Conservation (phyloP, 495 filamentous ascomycete genomes). For the Acidiella bohemica region DNA sequence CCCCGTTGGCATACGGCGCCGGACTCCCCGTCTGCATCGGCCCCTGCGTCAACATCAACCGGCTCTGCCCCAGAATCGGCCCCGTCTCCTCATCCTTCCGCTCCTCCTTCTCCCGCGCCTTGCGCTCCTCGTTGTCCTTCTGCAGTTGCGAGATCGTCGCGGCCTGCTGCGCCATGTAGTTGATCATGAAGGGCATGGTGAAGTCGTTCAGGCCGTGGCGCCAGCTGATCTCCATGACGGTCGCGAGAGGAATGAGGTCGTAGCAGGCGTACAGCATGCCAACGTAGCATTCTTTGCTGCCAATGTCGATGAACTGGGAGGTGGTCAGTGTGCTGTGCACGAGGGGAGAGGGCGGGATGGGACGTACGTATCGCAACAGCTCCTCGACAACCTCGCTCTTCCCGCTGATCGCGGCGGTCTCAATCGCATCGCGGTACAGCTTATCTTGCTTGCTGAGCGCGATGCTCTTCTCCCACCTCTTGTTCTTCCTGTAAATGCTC, state of each 20-base stretch:
- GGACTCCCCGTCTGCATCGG: constrained; percentile 39
- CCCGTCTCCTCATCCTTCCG: constrained; percentile 84
- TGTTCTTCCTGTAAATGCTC: constrained; percentile 98
- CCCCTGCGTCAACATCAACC: constrained; percentile 98
- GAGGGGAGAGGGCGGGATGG: background rate
- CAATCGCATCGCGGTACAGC: constrained; percentile 98
- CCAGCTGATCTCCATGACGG: constrained; percentile 95
- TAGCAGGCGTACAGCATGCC: constrained; percentile 99
- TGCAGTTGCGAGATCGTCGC: constrained; percentile 71
- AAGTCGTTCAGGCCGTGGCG: constrained; percentile 89
- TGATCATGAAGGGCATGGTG: constrained; percentile 99
- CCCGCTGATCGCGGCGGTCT: constrained; percentile 89
- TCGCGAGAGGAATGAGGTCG: constrained; percentile 82
- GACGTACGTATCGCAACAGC: constrained; percentile 85
- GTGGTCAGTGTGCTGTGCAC: background rate
- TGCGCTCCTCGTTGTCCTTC: constrained; percentile 96
- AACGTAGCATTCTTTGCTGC: constrained; percentile 96
- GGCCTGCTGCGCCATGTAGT: constrained; percentile 82
- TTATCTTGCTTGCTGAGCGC: constrained; percentile 97
- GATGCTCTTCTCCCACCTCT: constrained; percentile 99
- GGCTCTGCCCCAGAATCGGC: constrained; percentile 78
- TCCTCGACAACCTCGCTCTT: constrained; percentile 91
- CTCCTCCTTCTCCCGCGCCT: constrained; percentile 70
- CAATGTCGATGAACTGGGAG: constrained; percentile 90
- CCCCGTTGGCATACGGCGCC: constrained; percentile 29